phyloP scores from a whole-genome alignment of 2,329 filamentous ascomycete genomes.

The Plectosphaerella sp. region DNA sequence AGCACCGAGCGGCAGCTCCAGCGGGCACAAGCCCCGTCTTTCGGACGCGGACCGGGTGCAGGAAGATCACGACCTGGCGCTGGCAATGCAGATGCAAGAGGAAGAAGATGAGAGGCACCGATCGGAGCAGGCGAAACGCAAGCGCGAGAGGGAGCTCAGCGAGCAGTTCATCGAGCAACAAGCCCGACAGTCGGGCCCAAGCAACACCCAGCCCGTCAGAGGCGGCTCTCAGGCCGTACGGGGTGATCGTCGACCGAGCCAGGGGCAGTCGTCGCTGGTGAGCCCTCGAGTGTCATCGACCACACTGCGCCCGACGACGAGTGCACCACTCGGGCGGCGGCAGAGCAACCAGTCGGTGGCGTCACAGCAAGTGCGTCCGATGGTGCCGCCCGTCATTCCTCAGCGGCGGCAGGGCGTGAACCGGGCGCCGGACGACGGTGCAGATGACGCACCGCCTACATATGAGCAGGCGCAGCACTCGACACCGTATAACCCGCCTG shows the following conservation, averaged over 20 bases:
- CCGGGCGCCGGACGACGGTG: conserved; percentile 29
- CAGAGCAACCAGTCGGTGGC: conserved; percentile 6
- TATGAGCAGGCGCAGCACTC: conserved; percentile 54
- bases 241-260: conserved; percentile 1
- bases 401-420: conserved; percentile 30
- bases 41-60: conserved; percentile 48
- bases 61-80: conserved; percentile 81
- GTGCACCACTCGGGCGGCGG: conserved; percentile 6
- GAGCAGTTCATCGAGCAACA: conserved; percentile 68
- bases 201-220: conserved; percentile 15
- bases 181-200: conserved; percentile 30
- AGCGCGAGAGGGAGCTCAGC: conserved; percentile 63
- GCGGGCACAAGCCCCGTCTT: background rate
- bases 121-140: conserved; percentile 54
- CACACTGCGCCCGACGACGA: conserved; percentile 7
- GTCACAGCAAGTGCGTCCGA: conserved; percentile 37
- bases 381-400: conserved; percentile 36
- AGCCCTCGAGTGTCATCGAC: conserved; percentile 15
- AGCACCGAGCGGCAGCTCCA: too few relatives aligned
- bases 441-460: conserved; percentile 50
- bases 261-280: conserved; percentile 7
- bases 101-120: conserved; percentile 80
- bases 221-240: background rate
- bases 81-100: conserved; percentile 90
- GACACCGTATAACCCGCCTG: conserved; percentile 45